phyloP scores from a whole-genome alignment of 306 rosid species.

The Cyamopsis tetragonoloba region DNA sequence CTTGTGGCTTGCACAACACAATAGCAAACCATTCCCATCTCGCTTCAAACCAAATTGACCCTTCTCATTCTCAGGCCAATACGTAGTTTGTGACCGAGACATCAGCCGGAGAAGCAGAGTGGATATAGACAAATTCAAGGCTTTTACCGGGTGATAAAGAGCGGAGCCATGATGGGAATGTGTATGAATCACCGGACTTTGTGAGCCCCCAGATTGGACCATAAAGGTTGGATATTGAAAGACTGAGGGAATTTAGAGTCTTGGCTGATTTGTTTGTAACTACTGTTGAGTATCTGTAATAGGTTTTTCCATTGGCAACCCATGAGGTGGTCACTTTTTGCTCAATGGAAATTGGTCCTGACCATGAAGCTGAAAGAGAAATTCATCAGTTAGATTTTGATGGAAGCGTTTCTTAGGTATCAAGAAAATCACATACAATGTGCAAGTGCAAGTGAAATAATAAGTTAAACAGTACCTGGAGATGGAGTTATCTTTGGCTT shows the following conservation, averaged over 20 bases:
- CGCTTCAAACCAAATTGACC: slow-evolving; percentile 10
- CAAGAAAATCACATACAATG: not conserved
- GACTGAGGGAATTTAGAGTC: slow-evolving; percentile 52
- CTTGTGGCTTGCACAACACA: slow-evolving; percentile 48
- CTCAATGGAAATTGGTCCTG: slow-evolving; percentile 52
- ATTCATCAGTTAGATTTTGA: slow-evolving; percentile 19
- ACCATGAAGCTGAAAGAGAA: slow-evolving; percentile 54
- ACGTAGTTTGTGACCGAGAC: slow-evolving; percentile 64
- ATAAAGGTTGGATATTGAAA: slow-evolving; percentile 67
- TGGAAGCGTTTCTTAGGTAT: not conserved
- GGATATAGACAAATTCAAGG: slow-evolving; percentile 94
- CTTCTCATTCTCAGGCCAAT: slow-evolving; percentile 40
- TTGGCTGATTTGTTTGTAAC: slow-evolving; percentile 81
- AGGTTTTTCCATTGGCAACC: slow-evolving; percentile 64
- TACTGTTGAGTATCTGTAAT: slow-evolving; percentile 73
- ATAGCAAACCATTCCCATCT: slow-evolving; percentile 35
- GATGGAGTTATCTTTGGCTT: slow-evolving; percentile 52
- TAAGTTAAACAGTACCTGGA: slow-evolving; percentile 50
- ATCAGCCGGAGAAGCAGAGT: slow-evolving; percentile 72
- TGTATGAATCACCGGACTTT: slow-evolving; percentile 57
- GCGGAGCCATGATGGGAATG: slow-evolving; percentile 79
- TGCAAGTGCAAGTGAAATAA: not conserved
- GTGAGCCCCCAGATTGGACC: slow-evolving; percentile 96
- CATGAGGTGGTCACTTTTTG: slow-evolving; percentile 78
- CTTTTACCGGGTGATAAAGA: slow-evolving; percentile 75